Evolutionary conservation across 2,329 filamentous ascomycete genomes (phyloP).

Genomic region (Helotiales sp.): DNA sequence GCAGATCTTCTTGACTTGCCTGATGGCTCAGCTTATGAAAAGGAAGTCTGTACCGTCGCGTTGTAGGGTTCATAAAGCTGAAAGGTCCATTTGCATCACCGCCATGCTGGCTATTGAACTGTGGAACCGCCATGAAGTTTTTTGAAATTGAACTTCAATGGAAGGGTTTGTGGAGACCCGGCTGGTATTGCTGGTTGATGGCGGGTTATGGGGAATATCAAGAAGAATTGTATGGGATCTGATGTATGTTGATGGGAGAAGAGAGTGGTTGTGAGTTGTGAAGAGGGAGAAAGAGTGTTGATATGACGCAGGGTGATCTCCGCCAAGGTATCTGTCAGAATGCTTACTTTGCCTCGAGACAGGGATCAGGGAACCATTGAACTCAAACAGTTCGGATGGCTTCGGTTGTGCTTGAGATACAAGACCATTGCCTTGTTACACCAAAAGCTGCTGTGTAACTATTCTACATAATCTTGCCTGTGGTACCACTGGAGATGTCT

Average conservation of each 20-base stretch:
- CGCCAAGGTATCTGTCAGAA: slow-evolving; percentile 7
- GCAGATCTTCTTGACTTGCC: not conserved
- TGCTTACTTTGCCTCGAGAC: slow-evolving; percentile 3
- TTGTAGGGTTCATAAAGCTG: slow-evolving; percentile 55
- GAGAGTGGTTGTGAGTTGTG: not conserved
- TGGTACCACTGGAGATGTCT: slow-evolving; percentile 12
- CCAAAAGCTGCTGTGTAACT: not conserved
- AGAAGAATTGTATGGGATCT: not conserved
- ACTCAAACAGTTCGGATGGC: not conserved
- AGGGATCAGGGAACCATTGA: not conserved
- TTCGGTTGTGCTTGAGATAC: not conserved
- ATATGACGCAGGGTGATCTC: slow-evolving; percentile 7
- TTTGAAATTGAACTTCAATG: not conserved
- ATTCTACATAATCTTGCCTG: not conserved
- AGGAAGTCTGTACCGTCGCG: slow-evolving; percentile 30
- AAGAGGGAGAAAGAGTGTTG: not conserved
- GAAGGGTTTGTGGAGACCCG: no score
- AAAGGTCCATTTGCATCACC: slow-evolving; percentile 46
- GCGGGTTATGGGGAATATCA: not conserved
- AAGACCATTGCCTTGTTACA: not conserved
- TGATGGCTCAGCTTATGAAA: not conserved
- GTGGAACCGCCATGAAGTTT: slow-evolving; percentile 4
- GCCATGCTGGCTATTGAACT: slow-evolving; percentile 14
- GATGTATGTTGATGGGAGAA: not conserved
- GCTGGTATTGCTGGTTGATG: not conserved